Evolutionary conservation across 352 stramenopile species (phyloP).

Genomic region (Phytophthora ramorum): DNA sequence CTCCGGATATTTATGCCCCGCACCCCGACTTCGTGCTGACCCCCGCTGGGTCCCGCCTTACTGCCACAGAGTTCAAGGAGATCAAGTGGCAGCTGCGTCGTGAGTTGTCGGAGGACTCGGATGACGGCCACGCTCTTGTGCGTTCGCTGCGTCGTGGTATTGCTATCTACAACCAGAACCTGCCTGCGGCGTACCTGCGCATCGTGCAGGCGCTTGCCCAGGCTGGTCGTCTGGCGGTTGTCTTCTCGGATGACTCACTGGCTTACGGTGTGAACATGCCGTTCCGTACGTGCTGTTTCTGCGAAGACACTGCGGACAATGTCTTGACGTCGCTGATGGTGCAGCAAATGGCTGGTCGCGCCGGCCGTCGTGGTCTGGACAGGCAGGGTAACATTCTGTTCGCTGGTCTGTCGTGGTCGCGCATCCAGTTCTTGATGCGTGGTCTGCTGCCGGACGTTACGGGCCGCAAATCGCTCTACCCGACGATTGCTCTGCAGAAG

Average conservation of each 20-base stretch:
- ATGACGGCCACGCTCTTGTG: conserved; percentile 83
- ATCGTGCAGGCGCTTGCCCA: conserved; percentile 97
- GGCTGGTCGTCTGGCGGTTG: conserved; percentile 96
- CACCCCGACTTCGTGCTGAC: conserved; percentile 98
- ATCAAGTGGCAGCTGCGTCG: conserved; percentile 89
- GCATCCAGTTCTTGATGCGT: conserved; percentile 98
- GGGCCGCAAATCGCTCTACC: conserved; percentile 92
- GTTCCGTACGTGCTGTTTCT: conserved; percentile 98
- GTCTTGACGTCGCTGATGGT: conserved; percentile 97
- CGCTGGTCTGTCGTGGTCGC: conserved; percentile 93
- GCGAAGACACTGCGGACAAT: conserved; percentile 95
- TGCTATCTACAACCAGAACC: conserved; percentile 99
- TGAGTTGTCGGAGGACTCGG: conserved; percentile 82
- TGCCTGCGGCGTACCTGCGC: conserved; percentile 95
- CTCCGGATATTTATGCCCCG: conserved; percentile 95
- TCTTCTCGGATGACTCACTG: conserved; percentile 98
- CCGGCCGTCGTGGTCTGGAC: conserved; percentile 97
- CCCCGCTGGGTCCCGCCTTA: conserved; percentile 93
- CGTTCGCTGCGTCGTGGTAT: conserved; percentile 96
- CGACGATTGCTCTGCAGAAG: conserved; percentile 93
- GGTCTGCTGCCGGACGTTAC: conserved; percentile 95
- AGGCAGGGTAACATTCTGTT: conserved; percentile 98
- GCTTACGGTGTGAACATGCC: conserved; percentile 99
- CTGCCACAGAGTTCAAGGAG: conserved; percentile 92
- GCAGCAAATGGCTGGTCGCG: conserved; percentile 99